Percentiles rank a stretch among this genome's conserved stretches.
Conservation (phyloP, 176 grass and related monocot species). For the Areca catechu region DNA sequence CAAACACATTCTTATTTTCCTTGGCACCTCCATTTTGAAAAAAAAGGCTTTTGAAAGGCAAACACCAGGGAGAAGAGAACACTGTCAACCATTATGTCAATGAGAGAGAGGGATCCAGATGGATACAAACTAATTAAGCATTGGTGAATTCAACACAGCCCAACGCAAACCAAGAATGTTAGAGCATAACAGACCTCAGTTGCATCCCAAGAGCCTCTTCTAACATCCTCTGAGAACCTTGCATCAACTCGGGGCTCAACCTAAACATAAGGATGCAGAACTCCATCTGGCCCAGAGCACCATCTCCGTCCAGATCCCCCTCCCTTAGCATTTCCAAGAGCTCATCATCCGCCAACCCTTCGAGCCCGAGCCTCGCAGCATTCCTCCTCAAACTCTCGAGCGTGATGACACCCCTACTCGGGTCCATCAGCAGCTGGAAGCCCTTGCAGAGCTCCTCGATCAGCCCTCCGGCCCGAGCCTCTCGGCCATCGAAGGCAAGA, state of each 20-base stretch:
- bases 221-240: conserved; percentile 11
- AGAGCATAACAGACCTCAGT: no score
- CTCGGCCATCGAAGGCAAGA: conserved; percentile 65
- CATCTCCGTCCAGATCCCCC: conserved; percentile 68
- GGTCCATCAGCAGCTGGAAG: conserved; percentile 81
- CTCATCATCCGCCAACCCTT: conserved; percentile 38
- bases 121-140: no score
- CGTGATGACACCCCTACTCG: conserved; percentile 50
- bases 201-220: no score
- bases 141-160: no score
- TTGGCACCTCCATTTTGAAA: no score
- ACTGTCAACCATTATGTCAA: no score
- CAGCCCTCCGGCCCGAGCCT: conserved; percentile 58
- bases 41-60: no score
- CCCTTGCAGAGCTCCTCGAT: conserved; percentile 91
- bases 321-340: conserved; percentile 59
- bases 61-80: no score
- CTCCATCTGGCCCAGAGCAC: conserved; percentile 64
- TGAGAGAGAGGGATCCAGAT: no score
- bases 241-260: conserved; percentile 73
- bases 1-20: no score
- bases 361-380: conserved; percentile 40
- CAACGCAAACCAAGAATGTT: no score
- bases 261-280: conserved; percentile 90
- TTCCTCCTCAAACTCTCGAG: conserved; percentile 67